Evolutionary conservation across 2,329 filamentous ascomycete genomes (phyloP), one percentile per base, ranked within the genome.

Genomic region (Talaromyces amestolkiae): DNA sequence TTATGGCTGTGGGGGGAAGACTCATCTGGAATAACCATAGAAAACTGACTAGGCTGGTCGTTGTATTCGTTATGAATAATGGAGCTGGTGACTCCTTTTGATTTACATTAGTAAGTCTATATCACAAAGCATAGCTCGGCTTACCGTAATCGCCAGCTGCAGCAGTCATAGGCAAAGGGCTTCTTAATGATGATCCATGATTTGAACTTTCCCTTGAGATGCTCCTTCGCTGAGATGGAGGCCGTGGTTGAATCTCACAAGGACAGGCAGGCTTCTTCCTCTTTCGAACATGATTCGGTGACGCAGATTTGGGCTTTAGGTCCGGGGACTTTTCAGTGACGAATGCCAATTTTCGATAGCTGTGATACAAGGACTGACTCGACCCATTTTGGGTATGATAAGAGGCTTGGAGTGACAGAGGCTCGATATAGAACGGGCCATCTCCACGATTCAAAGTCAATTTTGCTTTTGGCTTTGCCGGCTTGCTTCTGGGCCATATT

Each of bases 321-420:
- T 39, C 33, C 5, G 35, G 24, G 19, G 2, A 17, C 13, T 49
- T 45, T 13, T 49, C 41, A n/a, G n/a, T 27, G 7, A 51, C 22
- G 15, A 64, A 64, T 45, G 43, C 45, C 13, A 58, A 49, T 24
- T 19, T 58, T 8, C 31, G 61, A 64, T 53, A 35, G 27, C 35
- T 64, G 3, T 39, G 53, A 58, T 31, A 19, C 15, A 19, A n/a
- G 49, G 61, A 19, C 8, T 22, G 3, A 13, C 19, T 49, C 10
- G 8, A 8, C 17, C 17, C 35, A 6, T 47, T 33, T 37, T 27
- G 53, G 8, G n/a, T 10, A n/a, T 58, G 51, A 58, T 15, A 15
- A 41, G 53, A 51, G 8, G 61, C 31, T 43, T 58, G 53, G 11
- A 58, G 43, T 58, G 61, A 64, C 31, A 64, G 45, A 49, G 61